Evolutionary conservation across 2,329 filamentous ascomycete species (phyloP), one percentile per base, ranked within the genome.

Genomic region (Aspergillus fijiensis): DNA sequence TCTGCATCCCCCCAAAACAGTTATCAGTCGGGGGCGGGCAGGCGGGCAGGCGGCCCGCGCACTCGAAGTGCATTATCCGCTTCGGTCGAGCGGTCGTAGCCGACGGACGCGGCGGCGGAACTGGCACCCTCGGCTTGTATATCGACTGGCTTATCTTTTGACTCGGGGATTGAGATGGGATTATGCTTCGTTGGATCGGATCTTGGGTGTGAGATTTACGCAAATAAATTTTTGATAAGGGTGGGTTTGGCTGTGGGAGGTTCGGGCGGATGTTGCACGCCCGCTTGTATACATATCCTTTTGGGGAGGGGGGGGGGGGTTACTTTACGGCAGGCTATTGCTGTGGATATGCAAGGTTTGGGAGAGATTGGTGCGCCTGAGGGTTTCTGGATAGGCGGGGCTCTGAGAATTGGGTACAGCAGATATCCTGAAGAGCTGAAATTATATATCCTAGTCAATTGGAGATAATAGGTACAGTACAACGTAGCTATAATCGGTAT

Each of bases 31-130:
- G 7, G 27, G 12, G 35, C 39, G 16, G 52, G 52, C n/a, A 10
- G 31, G 33, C 23, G 51, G 27, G 52, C 23, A 27, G 52, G 52
- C 52, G 52, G 52, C 33, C 52, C 52, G 52, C 52, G n/a, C 39
- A 48, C 52, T 52, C 29, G 0, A 31, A 23, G 51, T 55, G 52
- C 52, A 31, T 31, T 55, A 55, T 31, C 52, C 52, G 52, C 52
- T 39, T 48, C 2, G 27, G 5, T 16, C 5, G 52, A 9, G 16
- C 14, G 19, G 39, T 45, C 16, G 39, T 45, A 45, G 39, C 39
- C 39, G 39, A 45, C 39, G 4, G 5, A 16, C 16, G 14, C 14
- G 39, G 39, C 21, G 39, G 39, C 39, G 39, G 14, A 19, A 7
- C 39, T n/a, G 16, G 14, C 6, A n/a, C 39, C 12, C 5, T 2